Evolutionary conservation across 106 monocot species (phyloP).

Genomic region (Apostasia ramifera): DNA sequence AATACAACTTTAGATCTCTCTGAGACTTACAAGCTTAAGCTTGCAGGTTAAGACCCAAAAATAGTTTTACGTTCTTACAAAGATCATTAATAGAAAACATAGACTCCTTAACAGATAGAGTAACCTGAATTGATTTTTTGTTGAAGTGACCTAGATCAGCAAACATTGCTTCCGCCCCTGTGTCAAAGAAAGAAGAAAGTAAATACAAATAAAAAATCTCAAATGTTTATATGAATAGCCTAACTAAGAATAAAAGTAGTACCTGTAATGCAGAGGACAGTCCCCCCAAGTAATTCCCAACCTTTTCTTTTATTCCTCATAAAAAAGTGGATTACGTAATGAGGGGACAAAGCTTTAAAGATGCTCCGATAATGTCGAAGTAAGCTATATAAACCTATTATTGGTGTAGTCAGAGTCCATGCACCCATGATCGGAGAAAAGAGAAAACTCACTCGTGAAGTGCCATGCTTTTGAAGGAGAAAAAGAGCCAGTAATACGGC

Average conservation of each 20-base stretch:
- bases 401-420: constrained; percentile 69
- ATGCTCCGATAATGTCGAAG: constrained; percentile 51
- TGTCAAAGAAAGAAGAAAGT: neutral
- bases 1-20: too few species aligned
- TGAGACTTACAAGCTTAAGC: too few species aligned
- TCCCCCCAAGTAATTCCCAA: constrained; percentile 70
- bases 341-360: constrained; percentile 69
- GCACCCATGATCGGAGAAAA: constrained; percentile 85
- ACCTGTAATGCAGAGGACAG: constrained; percentile 87
- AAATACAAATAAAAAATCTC: neutral
- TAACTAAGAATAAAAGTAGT: neutral
- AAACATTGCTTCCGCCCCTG: constrained; percentile 89
- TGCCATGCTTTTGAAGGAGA: constrained; percentile 68
- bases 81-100: too few species aligned
- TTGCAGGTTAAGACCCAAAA: too few species aligned
- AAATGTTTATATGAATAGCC: neutral
- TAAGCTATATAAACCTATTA: constrained; percentile 66
- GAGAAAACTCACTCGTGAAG: constrained; percentile 67
- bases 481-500: constrained; percentile 49
- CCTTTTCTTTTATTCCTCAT: constrained; percentile 39
- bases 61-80: too few species aligned
- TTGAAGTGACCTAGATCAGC: constrained; percentile 94
- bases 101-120: neutral
- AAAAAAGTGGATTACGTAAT: constrained; percentile 65
- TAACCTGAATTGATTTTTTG: constrained; percentile 78